phyloP scores from a whole-genome alignment of 2,329 filamentous ascomycete genomes.

The Phialophora chinensis region DNA sequence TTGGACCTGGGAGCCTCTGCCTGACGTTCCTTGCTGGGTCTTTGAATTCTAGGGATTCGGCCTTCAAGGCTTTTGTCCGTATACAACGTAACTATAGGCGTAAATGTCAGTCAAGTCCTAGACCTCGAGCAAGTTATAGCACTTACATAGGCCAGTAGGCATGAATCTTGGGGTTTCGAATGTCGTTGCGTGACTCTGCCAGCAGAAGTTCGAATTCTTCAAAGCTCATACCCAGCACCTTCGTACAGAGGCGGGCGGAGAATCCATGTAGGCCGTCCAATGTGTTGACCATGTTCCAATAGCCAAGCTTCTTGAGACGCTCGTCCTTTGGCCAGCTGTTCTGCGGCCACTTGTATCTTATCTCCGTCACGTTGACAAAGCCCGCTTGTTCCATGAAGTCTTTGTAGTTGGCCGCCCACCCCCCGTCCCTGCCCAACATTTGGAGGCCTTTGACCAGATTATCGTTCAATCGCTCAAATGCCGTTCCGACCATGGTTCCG shows the following conservation, averaged over 20 bases:
- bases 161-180: slow-evolving; percentile 52
- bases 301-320: slow-evolving; percentile 41
- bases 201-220: slow-evolving; percentile 40
- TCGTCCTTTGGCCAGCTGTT: slow-evolving; percentile 42
- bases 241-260: neutral
- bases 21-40: too few relatives aligned
- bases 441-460: slow-evolving; percentile 1
- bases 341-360: slow-evolving; percentile 42
- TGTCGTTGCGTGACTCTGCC: slow-evolving; percentile 51
- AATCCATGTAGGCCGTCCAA: neutral
- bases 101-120: neutral
- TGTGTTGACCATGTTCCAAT: slow-evolving; percentile 29
- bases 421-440: slow-evolving; percentile 38
- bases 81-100: neutral
- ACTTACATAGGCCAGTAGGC: slow-evolving; percentile 55
- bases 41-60: neutral
- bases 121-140: neutral
- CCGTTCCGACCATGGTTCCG: slow-evolving; percentile 43
- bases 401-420: slow-evolving; percentile 42
- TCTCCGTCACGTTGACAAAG: slow-evolving; percentile 42
- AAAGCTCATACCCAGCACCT: slow-evolving; percentile 44
- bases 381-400: slow-evolving; percentile 42
- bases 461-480: slow-evolving; percentile 33
- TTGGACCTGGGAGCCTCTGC: too few relatives aligned
- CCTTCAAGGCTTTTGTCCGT: neutral